Percentiles rank a stretch among this genome's conserved stretches.
Evolutionary conservation across 1,284 basidiomycete species (phyloP).

Genomic region (Jaminaea rosea): DNA sequence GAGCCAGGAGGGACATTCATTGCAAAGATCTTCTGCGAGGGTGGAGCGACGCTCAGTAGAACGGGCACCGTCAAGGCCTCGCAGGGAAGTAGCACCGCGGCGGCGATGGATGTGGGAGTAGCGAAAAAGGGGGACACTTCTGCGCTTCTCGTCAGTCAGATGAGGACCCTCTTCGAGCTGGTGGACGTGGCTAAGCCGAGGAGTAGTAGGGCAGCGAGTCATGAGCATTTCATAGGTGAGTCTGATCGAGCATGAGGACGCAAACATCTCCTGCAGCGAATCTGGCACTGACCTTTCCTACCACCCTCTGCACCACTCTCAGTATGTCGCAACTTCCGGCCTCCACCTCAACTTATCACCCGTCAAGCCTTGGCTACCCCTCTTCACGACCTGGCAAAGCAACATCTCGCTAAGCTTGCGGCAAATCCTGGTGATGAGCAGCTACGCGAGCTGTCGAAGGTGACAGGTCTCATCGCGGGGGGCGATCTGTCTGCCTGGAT

Average conservation of each 20-base stretch:
- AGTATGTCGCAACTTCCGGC: neutral
- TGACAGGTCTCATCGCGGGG: neutral
- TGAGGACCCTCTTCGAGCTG: constrained; percentile 49
- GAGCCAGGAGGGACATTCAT: constrained; percentile 53
- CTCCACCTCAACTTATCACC: neutral
- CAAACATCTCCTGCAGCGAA: neutral
- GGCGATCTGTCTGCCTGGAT: neutral
- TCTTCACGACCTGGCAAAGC: neutral
- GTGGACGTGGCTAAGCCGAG: constrained; percentile 48
- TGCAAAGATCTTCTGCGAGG: constrained; percentile 53
- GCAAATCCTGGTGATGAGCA: neutral
- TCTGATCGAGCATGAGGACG: neutral
- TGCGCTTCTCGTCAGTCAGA: constrained; percentile 24
- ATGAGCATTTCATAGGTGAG: constrained; percentile 53
- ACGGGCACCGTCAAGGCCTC: constrained; percentile 14
- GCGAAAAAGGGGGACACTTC: constrained; percentile 41
- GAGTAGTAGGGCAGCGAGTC: constrained; percentile 30
- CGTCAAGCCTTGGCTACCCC: neutral
- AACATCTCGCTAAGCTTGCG: neutral
- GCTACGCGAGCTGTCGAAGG: neutral
- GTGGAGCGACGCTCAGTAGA: constrained; percentile 14
- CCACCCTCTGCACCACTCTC: neutral
- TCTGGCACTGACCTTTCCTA: neutral
- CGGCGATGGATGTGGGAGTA: constrained; percentile 36
- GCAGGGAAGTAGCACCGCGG: constrained; percentile 14